These are phyloP conservation scores for Wallacemonas sp. DNA, from an alignment of 208 protist genomes.

Conservation along the genomic window DNA sequence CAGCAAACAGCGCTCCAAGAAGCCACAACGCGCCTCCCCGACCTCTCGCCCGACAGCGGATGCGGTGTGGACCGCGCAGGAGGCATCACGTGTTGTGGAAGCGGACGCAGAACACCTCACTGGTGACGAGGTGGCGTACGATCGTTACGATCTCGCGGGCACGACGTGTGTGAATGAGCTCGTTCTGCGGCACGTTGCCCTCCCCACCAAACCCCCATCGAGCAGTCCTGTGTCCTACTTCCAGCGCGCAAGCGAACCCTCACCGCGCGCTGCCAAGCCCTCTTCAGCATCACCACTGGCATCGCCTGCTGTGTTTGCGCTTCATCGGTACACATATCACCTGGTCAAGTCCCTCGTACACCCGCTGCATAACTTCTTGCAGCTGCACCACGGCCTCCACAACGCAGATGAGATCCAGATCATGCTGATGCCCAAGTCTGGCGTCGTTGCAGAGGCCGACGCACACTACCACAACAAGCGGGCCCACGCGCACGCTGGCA, in stretches of 20 bases:
- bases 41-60: too few relatives aligned
- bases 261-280: too few relatives aligned
- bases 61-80: too few relatives aligned
- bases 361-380: slow-evolving; percentile 53
- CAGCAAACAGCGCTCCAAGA: too few relatives aligned
- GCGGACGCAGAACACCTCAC: too few relatives aligned
- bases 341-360: slow-evolving; percentile 42
- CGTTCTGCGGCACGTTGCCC: slow-evolving; percentile 29
- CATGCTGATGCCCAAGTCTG: slow-evolving; percentile 44
- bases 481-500: too few relatives aligned
- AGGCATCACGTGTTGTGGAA: too few relatives aligned
- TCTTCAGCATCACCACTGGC: too few relatives aligned
- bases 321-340: slow-evolving; percentile 42
- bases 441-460: slow-evolving; percentile 30
- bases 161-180: slow-evolving; percentile 31
- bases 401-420: slow-evolving; percentile 62
- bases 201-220: background rate
- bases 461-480: too few relatives aligned
- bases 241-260: background rate
- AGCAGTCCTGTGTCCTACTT: slow-evolving; percentile 2
- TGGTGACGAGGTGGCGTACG: background rate
- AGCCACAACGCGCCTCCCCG: too few relatives aligned
- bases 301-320: slow-evolving; percentile 16
- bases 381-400: slow-evolving; percentile 40
- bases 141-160: slow-evolving; percentile 6